phyloP scores from a whole-genome alignment of 306 rosid species.

The Spatholobus suberectus region DNA sequence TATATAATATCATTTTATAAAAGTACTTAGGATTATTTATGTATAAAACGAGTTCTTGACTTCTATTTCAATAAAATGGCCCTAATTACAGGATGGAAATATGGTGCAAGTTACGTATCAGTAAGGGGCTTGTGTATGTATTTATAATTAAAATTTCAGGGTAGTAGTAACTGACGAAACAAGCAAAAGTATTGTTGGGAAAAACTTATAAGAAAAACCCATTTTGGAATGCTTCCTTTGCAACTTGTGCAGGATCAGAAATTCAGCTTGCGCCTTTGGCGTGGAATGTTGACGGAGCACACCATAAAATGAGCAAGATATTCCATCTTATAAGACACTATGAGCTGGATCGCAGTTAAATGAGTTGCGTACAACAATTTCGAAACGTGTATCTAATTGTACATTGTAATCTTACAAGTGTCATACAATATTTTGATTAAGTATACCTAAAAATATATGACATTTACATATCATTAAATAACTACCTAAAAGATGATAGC shows the following conservation, averaged over 20 bases:
- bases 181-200: background rate
- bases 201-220: background rate
- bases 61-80: background rate
- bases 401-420: background rate
- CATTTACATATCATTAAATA: too few relatives aligned
- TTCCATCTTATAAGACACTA: background rate
- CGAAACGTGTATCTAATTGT: background rate
- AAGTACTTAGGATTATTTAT: background rate
- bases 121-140: background rate
- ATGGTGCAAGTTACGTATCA: background rate
- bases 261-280: background rate
- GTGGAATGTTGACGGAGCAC: background rate
- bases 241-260: background rate
- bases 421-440: background rate
- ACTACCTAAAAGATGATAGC: too few relatives aligned
- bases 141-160: background rate
- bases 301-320: background rate
- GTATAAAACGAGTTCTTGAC: background rate
- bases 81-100: background rate
- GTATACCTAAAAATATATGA: too few relatives aligned
- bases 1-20: background rate
- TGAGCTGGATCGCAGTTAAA: constrained; percentile 13
- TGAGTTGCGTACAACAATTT: background rate
- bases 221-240: background rate
- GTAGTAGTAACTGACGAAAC: background rate